Evolutionary conservation across 2,329 filamentous ascomycete species (phyloP).

Genomic region (Cordyceps javanica): DNA sequence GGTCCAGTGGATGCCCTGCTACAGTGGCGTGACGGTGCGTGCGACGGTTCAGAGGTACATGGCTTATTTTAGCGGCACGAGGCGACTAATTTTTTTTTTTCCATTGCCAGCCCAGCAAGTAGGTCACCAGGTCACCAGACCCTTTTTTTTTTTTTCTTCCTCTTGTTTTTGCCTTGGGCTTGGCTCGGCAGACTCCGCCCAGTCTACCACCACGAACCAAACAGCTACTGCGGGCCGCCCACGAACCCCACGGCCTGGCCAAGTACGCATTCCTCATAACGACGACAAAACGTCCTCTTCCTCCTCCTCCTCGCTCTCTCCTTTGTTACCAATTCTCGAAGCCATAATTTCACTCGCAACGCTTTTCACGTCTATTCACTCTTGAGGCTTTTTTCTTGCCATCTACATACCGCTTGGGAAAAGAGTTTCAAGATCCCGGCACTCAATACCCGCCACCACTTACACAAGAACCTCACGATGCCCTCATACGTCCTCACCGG

Average conservation of each 20-base stretch:
- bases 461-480: conserved; percentile 39
- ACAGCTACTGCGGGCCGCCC: conserved; percentile 8
- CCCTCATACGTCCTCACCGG: conserved; percentile 45
- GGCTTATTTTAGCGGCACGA: neutral
- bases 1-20: too few relatives aligned
- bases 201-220: neutral
- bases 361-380: too few relatives aligned
- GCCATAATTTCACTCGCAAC: neutral
- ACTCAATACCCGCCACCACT: conserved; percentile 29
- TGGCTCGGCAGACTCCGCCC: conserved; percentile 4
- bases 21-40: neutral
- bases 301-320: neutral
- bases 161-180: neutral
- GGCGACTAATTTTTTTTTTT: neutral
- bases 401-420: neutral
- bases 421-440: too few relatives aligned
- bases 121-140: neutral
- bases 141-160: neutral
- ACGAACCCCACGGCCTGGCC: neutral
- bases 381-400: neutral
- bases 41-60: neutral
- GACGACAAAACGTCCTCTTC: neutral
- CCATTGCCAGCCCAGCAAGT: too few relatives aligned
- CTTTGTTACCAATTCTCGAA: neutral
- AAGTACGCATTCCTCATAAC: conserved; percentile 7